phyloP scores from a whole-genome alignment of 2,329 filamentous ascomycete genomes.

The Ophiostoma angusticollis region DNA sequence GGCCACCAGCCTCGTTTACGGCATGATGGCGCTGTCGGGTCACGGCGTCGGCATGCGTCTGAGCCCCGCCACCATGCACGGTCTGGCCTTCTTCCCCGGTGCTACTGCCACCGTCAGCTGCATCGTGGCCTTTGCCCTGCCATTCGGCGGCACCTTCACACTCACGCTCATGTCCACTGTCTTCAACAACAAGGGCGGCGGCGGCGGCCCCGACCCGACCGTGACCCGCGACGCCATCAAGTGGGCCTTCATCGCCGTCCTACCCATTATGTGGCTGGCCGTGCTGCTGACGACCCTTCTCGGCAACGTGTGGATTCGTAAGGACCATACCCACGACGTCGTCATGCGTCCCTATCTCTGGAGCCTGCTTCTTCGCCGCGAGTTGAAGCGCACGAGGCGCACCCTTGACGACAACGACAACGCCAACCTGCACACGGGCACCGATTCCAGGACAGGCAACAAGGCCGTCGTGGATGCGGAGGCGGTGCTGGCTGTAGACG shows the following conservation, averaged over 20 bases:
- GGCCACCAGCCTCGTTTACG: constrained; percentile 31
- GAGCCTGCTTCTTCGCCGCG: constrained; percentile 12
- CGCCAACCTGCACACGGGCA: too few relatives aligned
- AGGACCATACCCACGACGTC: constrained; percentile 14
- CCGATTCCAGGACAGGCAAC: too few relatives aligned
- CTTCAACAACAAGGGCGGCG: constrained; percentile 42
- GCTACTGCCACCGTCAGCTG: constrained; percentile 46
- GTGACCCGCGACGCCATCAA: constrained; percentile 36
- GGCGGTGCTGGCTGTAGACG: too few relatives aligned
- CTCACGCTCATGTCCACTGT: constrained; percentile 57
- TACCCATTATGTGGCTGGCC: constrained; percentile 38
- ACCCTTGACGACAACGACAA: too few relatives aligned
- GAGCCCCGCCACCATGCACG: constrained; percentile 50
- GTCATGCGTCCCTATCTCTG: constrained; percentile 12
- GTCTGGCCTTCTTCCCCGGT: constrained; percentile 45
- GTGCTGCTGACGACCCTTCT: constrained; percentile 15
- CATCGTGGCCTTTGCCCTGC: constrained; percentile 45
- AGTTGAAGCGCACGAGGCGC: too few relatives aligned
- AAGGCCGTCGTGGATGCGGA: too few relatives aligned
- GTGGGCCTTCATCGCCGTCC: constrained; percentile 48
- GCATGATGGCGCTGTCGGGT: constrained; percentile 53
- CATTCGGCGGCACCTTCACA: constrained; percentile 51
- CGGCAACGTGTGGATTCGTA: constrained; percentile 19
- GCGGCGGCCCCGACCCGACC: neutral
- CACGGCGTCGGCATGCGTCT: constrained; percentile 49